Conservation (phyloP, 306 rosid species). For the Bauhinia variegata region DNA sequence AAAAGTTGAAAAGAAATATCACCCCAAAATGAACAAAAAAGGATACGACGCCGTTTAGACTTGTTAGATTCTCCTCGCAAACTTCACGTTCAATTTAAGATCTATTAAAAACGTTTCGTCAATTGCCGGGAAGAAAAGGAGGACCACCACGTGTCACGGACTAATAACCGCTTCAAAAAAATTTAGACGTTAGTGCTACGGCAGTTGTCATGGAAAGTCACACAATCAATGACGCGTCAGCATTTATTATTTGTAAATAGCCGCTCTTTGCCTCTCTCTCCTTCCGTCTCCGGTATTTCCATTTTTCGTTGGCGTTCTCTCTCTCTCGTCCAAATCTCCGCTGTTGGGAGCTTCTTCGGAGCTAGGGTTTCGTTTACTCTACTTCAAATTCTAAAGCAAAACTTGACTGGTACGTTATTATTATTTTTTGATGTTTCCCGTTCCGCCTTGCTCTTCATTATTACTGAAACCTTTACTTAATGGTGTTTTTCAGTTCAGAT, state of each 20-base stretch:
- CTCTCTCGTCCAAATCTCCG: constrained; percentile 30
- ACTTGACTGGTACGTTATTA: constrained; percentile 57
- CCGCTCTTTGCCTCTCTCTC: constrained; percentile 48
- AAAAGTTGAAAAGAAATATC: too few relatives aligned
- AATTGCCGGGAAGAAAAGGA: constrained; percentile 29
- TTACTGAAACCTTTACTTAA: constrained; percentile 3
- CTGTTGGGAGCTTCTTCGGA: constrained; percentile 43
- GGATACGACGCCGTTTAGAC: constrained; percentile 39
- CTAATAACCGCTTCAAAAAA: constrained; percentile 2
- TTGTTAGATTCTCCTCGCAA: constrained; percentile 15
- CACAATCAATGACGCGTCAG: constrained; percentile 58
- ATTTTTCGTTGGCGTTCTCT: constrained; percentile 36
- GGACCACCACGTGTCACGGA: constrained; percentile 47
- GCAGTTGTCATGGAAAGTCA: constrained; percentile 40
- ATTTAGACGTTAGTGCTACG: constrained; percentile 52
- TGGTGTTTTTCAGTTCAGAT: constrained; percentile 28
- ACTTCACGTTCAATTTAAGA: constrained; percentile 53
- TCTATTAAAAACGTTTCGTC: constrained; percentile 49
- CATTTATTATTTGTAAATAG: constrained; percentile 53
- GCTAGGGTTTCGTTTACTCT: constrained; percentile 71
- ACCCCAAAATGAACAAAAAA: too few relatives aligned
- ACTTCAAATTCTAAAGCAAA: constrained; percentile 48
- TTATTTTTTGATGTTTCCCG: not conserved
- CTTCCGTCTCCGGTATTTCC: constrained; percentile 21
- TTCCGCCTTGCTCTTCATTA: constrained; percentile 25